Evolutionary conservation across 306 rosid genomes (phyloP).

Genomic region (Delonix regia): DNA sequence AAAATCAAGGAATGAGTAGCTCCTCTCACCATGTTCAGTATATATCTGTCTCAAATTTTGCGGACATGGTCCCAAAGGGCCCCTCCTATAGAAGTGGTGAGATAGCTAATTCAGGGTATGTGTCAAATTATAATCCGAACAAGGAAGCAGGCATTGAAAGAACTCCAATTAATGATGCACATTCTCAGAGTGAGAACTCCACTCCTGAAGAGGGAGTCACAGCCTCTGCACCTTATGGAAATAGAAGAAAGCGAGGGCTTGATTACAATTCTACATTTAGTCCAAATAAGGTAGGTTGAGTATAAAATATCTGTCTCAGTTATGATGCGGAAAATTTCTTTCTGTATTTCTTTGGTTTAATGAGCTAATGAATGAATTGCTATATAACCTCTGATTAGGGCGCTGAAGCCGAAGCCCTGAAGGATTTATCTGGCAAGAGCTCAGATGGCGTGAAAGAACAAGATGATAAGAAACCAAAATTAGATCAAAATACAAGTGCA

Average conservation of each 20-base stretch:
- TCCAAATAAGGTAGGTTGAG: constrained; percentile 67
- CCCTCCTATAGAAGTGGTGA: constrained; percentile 69
- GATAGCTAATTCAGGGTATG: constrained; percentile 53
- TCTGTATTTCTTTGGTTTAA: constrained; percentile 31
- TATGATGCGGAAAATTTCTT: constrained; percentile 20
- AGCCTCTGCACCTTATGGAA: constrained; percentile 67
- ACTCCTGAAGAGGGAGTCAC: constrained; percentile 56
- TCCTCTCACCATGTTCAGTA: constrained; percentile 73
- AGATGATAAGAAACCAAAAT: constrained; percentile 67
- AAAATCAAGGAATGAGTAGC: constrained; percentile 68
- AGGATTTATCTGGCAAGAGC: constrained; percentile 65
- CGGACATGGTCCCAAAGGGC: constrained; percentile 67
- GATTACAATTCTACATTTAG: constrained; percentile 62
- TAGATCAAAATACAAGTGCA: constrained; percentile 55
- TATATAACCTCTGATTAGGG: constrained; percentile 50
- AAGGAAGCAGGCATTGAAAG: constrained; percentile 53
- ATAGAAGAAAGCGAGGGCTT: constrained; percentile 67
- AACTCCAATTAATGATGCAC: constrained; percentile 48
- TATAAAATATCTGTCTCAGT: constrained; percentile 5
- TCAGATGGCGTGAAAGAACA: constrained; percentile 60
- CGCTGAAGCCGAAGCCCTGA: constrained; percentile 63
- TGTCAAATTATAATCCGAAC: constrained; percentile 53
- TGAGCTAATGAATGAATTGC: constrained; percentile 40
- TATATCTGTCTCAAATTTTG: constrained; percentile 70
- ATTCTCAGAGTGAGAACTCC: constrained; percentile 59